Evolutionary conservation across 1,284 basidiomycete genomes (phyloP), one percentile per base, ranked within the genome.

Genomic region (Afroboletus lepidellus): DNA sequence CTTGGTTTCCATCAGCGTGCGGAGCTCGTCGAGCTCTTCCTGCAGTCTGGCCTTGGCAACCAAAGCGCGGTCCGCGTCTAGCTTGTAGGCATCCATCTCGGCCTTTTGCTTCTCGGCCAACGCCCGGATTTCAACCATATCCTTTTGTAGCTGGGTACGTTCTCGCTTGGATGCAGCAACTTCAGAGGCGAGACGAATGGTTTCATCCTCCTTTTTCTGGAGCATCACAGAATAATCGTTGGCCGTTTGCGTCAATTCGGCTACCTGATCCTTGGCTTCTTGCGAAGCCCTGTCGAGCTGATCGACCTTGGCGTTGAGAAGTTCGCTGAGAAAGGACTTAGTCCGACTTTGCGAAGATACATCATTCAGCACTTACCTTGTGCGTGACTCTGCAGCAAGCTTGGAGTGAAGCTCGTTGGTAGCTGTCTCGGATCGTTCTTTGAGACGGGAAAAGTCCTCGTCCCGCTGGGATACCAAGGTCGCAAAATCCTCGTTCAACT

Each of bases 21-120:
- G 84, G 5, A 96, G 77, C 59, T 92, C 91, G 63, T 98, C 95
- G 13, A 97, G 76, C 69, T 97, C 93, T 42, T 77, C 80, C 63
- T 94, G 86, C 15, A 96, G 72, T 59, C 85, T 87, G 39, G 74
- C 71, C 33, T 83, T 80, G 7, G 77, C 72, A 5, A 72, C 69
- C 9, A 72, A 66, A 20, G 83, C 80, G 27, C 81, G 79, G 33
- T 79, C 72, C 30, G 77, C 78, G 55, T 91, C 87, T 37, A 75
- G 76, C 56, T 81, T 84, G 55, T 85, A 81, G 1, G 83, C 78
- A 2, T 79, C 75, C 8, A 94, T 71, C 60, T 95, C 85, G 5
- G 79, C 76, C 6, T 77, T 75, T 29, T 91, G 72, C 2, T 83
- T 85, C 53, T 92, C 86, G 50, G 92, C 75, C 60, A 86, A 79